phyloP scores from a whole-genome alignment of 208 protist species.

The Trypanosoma melophagium region DNA sequence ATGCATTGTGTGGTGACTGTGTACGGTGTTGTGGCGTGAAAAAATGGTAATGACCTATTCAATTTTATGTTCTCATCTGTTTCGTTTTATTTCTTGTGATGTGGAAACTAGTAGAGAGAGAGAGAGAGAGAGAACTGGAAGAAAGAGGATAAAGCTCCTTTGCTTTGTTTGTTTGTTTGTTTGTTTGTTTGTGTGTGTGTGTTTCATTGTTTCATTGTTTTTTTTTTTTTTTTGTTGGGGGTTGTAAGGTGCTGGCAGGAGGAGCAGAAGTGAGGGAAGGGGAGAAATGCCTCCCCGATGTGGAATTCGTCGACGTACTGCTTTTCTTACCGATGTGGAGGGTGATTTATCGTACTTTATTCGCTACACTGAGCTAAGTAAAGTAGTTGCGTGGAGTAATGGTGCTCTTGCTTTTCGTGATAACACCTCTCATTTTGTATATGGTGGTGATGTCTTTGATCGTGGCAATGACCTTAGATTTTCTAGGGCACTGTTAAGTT shows the following conservation, averaged over 20 bases:
- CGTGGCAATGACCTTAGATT: constrained; percentile 76
- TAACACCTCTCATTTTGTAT: constrained; percentile 73
- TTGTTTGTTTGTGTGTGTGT: background rate
- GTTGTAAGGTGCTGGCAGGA: background rate
- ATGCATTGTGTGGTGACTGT: constrained; percentile 87
- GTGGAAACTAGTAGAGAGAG: background rate
- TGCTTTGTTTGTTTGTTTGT: constrained; percentile 3
- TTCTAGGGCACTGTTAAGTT: constrained; percentile 55
- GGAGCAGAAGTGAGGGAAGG: background rate
- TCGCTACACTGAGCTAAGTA: constrained; percentile 52
- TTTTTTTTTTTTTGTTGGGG: background rate
- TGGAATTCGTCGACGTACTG: constrained; percentile 30
- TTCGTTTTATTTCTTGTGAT: constrained; percentile 6
- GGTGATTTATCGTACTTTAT: constrained; percentile 83
- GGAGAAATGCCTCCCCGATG: constrained; percentile 31
- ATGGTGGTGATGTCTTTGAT: constrained; percentile 90
- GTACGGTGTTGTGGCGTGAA: constrained; percentile 61
- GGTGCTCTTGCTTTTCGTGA: constrained; percentile 50
- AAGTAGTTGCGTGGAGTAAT: constrained; percentile 25
- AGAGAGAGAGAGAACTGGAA: too few species aligned
- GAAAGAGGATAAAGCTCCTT: constrained; percentile 1
- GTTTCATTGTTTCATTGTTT: background rate
- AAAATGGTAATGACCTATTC: background rate
- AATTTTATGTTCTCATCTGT: constrained; percentile 16
- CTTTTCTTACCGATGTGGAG: constrained; percentile 89